phyloP scores from a whole-genome alignment of 129 eudicot genomes.

The Pittosporum tobira region DNA sequence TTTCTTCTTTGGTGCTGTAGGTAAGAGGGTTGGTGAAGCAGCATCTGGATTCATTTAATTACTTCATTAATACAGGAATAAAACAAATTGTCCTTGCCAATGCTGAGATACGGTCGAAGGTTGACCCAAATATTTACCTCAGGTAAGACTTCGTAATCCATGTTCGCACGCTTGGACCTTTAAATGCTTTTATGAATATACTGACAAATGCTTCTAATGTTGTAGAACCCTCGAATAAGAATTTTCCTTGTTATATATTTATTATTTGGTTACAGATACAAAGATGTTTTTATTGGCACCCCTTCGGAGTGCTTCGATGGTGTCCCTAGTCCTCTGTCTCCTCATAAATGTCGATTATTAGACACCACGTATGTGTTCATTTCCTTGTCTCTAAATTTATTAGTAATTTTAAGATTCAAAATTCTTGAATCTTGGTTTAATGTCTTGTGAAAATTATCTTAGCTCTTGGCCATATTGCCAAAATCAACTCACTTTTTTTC shows the following conservation, averaged over 20 bases:
- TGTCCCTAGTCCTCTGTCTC: conserved; percentile 33
- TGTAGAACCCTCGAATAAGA: neutral
- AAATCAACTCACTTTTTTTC: neutral
- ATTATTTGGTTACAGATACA: conserved; percentile 45
- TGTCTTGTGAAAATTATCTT: neutral
- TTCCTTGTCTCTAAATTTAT: neutral
- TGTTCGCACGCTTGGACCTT: neutral
- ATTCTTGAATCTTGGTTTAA: no score
- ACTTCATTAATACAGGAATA: conserved; percentile 56
- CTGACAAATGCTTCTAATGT: neutral
- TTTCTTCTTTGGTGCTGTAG: conserved; percentile 30
- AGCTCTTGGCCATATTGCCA: neutral
- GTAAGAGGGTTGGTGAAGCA: conserved; percentile 89
- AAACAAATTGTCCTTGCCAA: conserved; percentile 76
- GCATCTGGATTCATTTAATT: conserved; percentile 82
- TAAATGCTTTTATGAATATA: neutral
- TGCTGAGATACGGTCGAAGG: conserved; percentile 27
- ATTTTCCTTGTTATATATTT: neutral
- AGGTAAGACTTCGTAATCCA: conserved; percentile 26
- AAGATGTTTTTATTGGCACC: conserved; percentile 62
- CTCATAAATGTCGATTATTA: conserved; percentile 69
- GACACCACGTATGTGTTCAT: conserved; percentile 57
- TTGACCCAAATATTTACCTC: conserved; percentile 42
- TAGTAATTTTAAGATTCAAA: neutral
- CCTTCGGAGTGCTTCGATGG: conserved; percentile 56